A percentile compares a stretch with the other conserved stretches of the same genome.
phyloP scores from a whole-genome alignment of 176 grass and related monocot species.

The Typha latifolia region DNA sequence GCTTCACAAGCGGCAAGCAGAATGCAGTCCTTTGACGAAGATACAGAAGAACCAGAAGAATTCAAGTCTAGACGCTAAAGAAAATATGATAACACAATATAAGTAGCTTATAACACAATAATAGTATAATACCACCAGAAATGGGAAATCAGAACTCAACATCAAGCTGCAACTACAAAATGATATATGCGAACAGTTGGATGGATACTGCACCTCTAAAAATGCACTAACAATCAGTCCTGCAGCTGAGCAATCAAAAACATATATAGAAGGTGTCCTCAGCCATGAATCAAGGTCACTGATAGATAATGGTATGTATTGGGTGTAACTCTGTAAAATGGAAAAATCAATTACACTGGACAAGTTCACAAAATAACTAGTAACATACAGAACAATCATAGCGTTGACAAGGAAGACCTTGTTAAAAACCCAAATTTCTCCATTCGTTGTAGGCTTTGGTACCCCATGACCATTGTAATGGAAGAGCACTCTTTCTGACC shows the following conservation, averaged over 20 bases:
- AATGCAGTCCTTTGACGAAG: conserved; percentile 81
- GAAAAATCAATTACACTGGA: conserved; percentile 8
- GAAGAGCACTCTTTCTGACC: conserved; percentile 93
- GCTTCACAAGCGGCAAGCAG: conserved; percentile 94
- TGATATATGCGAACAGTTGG: not conserved
- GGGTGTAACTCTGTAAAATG: conserved; percentile 82
- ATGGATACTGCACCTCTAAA: conserved; percentile 53
- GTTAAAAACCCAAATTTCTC: conserved; percentile 99
- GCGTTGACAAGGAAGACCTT: conserved; percentile 38
- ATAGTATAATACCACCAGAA: not conserved
- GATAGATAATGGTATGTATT: conserved; percentile 93
- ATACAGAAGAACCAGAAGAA: conserved; percentile 42
- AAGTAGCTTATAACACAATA: not conserved
- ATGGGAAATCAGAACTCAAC: not conserved
- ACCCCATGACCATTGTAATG: conserved; percentile 99
- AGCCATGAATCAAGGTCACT: conserved; percentile 95
- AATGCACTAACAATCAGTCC: conserved; percentile 85
- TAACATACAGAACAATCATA: not conserved
- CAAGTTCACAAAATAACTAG: not conserved
- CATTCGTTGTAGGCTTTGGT: conserved; percentile 86
- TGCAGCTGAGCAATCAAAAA: conserved; percentile 91
- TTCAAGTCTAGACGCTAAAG: conserved; percentile 58
- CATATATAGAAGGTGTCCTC: conserved; percentile 94
- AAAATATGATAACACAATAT: conserved; percentile 18
- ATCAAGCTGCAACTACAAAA: not conserved